phyloP scores from a whole-genome alignment of 2,329 filamentous ascomycete species.

The Aspergillus sp. region DNA sequence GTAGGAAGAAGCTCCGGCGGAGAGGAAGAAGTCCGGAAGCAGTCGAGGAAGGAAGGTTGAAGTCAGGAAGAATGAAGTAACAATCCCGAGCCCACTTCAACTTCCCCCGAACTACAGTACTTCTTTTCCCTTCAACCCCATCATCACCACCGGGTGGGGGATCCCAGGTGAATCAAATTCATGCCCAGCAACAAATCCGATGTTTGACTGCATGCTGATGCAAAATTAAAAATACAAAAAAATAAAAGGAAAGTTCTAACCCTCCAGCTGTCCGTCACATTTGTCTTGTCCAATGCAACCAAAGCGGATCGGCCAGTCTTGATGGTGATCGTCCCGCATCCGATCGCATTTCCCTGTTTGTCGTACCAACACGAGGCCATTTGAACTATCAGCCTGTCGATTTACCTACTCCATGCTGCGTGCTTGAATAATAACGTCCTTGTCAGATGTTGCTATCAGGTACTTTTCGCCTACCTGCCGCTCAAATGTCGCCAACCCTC shows the following conservation, averaged over 20 bases:
- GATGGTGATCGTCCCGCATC: constrained; percentile 1
- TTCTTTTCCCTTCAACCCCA: not conserved
- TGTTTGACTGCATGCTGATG: not conserved
- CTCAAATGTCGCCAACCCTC: not conserved
- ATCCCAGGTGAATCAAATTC: not conserved
- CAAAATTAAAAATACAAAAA: too few relatives aligned
- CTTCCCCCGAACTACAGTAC: not conserved
- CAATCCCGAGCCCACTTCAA: constrained; percentile 4
- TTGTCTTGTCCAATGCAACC: not conserved
- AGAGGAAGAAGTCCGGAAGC: not conserved
- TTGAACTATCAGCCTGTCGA: not conserved
- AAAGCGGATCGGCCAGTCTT: not conserved
- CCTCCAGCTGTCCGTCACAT: not conserved
- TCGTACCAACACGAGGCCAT: constrained; percentile 9
- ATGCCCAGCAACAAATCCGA: not conserved
- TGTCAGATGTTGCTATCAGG: not conserved
- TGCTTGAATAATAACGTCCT: not conserved
- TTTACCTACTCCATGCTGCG: not conserved
- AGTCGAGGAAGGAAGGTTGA: not conserved
- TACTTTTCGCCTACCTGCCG: not conserved
- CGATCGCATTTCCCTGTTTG: constrained; percentile 9
- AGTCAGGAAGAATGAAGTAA: constrained; percentile 6
- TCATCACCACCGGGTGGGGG: not conserved
- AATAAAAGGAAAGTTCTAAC: too few relatives aligned
- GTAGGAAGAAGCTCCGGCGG: not conserved